Conservation (phyloP, 73 alveolate genomes). For the Blepharisma stoltei region DNA sequence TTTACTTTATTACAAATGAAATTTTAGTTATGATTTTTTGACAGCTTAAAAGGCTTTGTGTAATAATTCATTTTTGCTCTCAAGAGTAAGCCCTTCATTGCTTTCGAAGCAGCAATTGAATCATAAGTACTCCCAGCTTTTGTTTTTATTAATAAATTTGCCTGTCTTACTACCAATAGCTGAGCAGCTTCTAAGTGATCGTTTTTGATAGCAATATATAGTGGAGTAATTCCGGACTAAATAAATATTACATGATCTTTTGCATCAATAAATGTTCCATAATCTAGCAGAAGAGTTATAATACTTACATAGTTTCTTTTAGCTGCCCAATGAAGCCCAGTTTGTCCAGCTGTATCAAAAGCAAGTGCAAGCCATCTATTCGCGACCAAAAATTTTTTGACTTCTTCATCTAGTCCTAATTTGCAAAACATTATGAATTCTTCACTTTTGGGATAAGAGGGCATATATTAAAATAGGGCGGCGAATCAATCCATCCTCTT, state of each 20-base stretch:
- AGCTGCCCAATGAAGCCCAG: slow-evolving; percentile 35
- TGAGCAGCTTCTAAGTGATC: background rate
- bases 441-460: background rate
- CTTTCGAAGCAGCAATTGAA: too few species aligned
- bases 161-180: background rate
- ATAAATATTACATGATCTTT: background rate
- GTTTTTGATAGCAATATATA: background rate
- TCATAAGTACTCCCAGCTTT: slow-evolving; percentile 15
- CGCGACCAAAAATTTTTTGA: background rate
- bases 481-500: too few species aligned
- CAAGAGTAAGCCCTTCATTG: too few species aligned
- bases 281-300: background rate
- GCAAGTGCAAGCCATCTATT: slow-evolving; percentile 2
- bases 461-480: too few species aligned
- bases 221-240: background rate
- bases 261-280: background rate
- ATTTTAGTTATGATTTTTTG: too few species aligned
- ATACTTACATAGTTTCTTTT: slow-evolving; percentile 21
- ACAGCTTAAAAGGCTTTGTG: too few species aligned
- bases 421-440: background rate
- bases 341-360: background rate
- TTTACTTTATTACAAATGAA: too few species aligned
- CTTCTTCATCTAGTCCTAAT: background rate
- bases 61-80: too few species aligned
- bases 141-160: background rate